Evolutionary conservation across 148 eudicot species (phyloP).

Genomic region (Diospyros kaki): DNA sequence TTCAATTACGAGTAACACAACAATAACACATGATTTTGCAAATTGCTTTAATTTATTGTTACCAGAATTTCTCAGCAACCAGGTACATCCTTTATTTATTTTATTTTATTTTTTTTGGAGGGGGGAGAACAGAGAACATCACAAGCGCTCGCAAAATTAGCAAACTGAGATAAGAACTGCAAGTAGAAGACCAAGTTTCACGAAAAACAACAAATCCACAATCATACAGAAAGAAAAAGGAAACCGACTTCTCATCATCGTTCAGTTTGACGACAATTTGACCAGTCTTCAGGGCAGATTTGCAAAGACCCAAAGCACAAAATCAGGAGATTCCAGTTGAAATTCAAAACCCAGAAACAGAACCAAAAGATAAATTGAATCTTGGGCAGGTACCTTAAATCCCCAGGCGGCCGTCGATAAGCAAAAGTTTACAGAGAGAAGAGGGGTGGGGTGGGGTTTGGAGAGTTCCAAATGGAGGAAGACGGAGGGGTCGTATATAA

Average conservation of each 20-base stretch:
- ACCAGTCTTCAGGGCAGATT: background rate
- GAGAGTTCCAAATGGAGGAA: background rate
- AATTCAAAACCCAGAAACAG: conserved; percentile 10
- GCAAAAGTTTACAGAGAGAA: background rate
- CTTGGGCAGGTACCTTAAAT: conserved; percentile 5
- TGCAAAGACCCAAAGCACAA: background rate
- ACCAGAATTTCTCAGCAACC: background rate
- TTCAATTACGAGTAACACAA: background rate
- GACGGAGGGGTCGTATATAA: background rate
- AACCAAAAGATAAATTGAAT: background rate
- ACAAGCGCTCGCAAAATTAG: background rate
- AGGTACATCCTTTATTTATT: no score
- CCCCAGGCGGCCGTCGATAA: background rate
- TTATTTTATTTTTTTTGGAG: no score
- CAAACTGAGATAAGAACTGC: no score
- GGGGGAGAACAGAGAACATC: no score
- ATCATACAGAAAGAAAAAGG: no score
- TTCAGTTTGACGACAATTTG: no score
- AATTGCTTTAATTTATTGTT: background rate
- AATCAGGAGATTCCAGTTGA: background rate
- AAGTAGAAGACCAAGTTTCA: no score
- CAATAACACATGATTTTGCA: background rate
- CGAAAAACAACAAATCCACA: no score
- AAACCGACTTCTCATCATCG: background rate
- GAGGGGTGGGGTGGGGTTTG: background rate